Evolutionary conservation across 2,329 filamentous ascomycete genomes (phyloP).

Genomic region (Colletotrichum horii): DNA sequence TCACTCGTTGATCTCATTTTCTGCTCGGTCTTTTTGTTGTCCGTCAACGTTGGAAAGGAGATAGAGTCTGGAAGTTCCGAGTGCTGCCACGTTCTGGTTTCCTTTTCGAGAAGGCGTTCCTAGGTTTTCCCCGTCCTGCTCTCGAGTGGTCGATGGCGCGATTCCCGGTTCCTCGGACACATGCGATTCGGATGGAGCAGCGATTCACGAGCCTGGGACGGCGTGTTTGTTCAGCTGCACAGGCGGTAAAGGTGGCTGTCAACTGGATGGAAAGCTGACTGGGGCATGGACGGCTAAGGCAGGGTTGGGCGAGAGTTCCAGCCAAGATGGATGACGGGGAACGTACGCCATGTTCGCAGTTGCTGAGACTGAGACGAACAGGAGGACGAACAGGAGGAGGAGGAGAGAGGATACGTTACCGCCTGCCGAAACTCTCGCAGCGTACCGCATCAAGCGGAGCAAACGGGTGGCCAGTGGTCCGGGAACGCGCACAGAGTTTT

Average conservation of each 20-base stretch:
- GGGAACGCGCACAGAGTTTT: conserved; percentile 3
- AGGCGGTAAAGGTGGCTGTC: neutral
- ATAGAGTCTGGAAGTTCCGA: neutral
- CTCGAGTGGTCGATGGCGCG: neutral
- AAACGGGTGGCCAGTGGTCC: conserved; percentile 12
- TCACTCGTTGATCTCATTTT: neutral
- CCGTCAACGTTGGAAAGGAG: neutral
- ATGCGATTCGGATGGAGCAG: neutral
- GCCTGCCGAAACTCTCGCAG: conserved; percentile 5
- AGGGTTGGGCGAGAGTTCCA: neutral
- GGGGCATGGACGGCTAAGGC: neutral
- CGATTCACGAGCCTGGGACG: neutral
- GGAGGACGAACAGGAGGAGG: neutral
- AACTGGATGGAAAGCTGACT: neutral
- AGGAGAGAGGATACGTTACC: neutral
- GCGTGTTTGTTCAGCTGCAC: neutral
- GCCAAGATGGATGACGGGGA: conserved; percentile 3
- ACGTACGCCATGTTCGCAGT: conserved; percentile 1
- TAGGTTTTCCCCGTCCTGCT: neutral
- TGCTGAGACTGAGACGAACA: conserved; percentile 19
- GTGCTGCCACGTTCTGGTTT: neutral
- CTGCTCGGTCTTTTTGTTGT: neutral
- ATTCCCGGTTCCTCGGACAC: neutral
- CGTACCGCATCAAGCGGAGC: neutral
- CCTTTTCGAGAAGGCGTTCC: neutral